Evolutionary conservation across 257 asterid genomes (phyloP).

Genomic region (Vinca minor): DNA sequence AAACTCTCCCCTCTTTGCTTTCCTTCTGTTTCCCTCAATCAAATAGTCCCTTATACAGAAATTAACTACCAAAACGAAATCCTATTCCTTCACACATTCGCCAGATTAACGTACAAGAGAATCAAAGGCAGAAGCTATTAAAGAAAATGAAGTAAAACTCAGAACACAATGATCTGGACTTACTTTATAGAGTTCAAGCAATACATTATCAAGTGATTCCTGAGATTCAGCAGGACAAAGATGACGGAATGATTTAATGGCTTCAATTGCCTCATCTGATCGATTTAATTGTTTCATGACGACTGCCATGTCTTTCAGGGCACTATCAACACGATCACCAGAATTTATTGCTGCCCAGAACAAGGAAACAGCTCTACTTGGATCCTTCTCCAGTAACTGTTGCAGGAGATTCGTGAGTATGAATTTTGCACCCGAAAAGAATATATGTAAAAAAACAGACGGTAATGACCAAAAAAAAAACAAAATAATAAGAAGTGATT

Average conservation of each 20-base stretch:
- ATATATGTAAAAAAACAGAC: neutral
- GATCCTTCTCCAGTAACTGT: conserved; percentile 51
- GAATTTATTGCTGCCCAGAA: conserved; percentile 95
- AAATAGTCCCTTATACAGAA: no score
- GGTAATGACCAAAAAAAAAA: no score
- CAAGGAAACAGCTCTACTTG: conserved; percentile 68
- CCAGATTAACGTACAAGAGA: neutral
- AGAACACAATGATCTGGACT: neutral
- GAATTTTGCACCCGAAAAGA: neutral
- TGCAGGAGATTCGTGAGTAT: no score
- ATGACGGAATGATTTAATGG: conserved; percentile 87
- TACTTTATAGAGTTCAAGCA: conserved; percentile 80
- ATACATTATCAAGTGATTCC: conserved; percentile 74
- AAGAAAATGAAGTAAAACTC: neutral
- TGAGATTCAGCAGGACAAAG: conserved; percentile 81
- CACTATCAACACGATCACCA: conserved; percentile 89
- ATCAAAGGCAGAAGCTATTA: neutral
- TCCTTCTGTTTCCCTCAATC: no score
- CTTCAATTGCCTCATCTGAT: conserved; percentile 89
- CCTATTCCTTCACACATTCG: no score
- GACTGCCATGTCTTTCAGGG: conserved; percentile 94
- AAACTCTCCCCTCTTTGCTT: no score
- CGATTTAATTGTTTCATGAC: conserved; percentile 85
- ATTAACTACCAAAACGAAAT: neutral
- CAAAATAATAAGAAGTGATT: neutral